phyloP scores from a whole-genome alignment of 129 eudicot genomes.

The Erigeron canadensis region DNA sequence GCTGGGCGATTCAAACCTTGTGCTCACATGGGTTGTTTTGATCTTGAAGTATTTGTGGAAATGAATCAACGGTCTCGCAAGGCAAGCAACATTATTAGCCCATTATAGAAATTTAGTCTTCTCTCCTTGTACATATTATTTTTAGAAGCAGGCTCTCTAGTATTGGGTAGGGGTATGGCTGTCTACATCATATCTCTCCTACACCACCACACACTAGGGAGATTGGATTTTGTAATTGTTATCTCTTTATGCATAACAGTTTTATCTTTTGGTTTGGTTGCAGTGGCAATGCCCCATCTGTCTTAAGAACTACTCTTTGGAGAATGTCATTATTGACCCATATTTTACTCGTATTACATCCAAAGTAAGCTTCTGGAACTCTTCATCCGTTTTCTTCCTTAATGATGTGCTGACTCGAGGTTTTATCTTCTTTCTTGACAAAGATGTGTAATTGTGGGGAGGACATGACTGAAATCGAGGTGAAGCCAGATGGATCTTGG shows the following conservation, averaged over 20 bases:
- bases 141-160: neutral
- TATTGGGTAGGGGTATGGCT: neutral
- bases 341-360: slow-evolving; percentile 78
- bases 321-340: slow-evolving; percentile 81
- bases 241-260: neutral
- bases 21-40: slow-evolving; percentile 96
- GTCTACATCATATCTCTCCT: neutral
- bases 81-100: slow-evolving; percentile 50
- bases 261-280: slow-evolving; percentile 29
- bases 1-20: slow-evolving; percentile 98
- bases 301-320: slow-evolving; percentile 87
- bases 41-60: slow-evolving; percentile 85
- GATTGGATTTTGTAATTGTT: neutral
- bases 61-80: slow-evolving; percentile 94
- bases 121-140: neutral
- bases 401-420: neutral
- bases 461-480: slow-evolving; percentile 83
- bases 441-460: slow-evolving; percentile 77
- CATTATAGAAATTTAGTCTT: neutral
- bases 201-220: neutral
- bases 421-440: neutral
- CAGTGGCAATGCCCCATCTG: slow-evolving; percentile 99
- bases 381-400: neutral
- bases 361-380: slow-evolving; percentile 39
- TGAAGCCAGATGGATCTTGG: slow-evolving; percentile 95